Percentiles rank a stretch among this genome's conserved stretches.
Evolutionary conservation across 1,284 basidiomycete genomes (phyloP).

Genomic region (Marasmius oreades): DNA sequence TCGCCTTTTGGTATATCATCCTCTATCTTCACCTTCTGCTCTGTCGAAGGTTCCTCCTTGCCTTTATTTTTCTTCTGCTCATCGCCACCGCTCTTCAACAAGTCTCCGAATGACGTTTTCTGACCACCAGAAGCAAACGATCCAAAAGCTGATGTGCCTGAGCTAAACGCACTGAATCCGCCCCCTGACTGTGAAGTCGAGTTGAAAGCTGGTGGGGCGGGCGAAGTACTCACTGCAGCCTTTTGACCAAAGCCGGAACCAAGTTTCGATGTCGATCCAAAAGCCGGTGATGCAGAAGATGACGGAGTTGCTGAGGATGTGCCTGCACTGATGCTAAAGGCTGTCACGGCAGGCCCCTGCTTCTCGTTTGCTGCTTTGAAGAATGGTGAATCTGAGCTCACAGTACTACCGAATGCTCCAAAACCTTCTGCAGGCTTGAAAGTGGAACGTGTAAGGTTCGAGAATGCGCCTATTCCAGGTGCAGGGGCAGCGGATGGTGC

Average conservation of each 20-base stretch:
- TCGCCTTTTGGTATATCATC: too few species aligned
- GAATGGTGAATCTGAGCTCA: slow-evolving; percentile 49
- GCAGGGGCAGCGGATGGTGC: slow-evolving; percentile 14
- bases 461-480: slow-evolving; percentile 31
- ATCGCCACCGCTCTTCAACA: slow-evolving; percentile 25
- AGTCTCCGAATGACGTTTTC: slow-evolving; percentile 38
- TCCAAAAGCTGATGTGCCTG: slow-evolving; percentile 39
- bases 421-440: slow-evolving; percentile 37
- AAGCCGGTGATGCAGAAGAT: slow-evolving; percentile 24
- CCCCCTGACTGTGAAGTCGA: slow-evolving; percentile 25
- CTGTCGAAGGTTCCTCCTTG: slow-evolving; percentile 10
- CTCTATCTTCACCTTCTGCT: slow-evolving; percentile 13
- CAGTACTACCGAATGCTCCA: slow-evolving; percentile 34
- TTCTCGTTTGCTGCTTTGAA: slow-evolving; percentile 39
- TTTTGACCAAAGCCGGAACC: slow-evolving; percentile 10
- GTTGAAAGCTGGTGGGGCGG: slow-evolving; percentile 23
- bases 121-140: slow-evolving; percentile 32
- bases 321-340: slow-evolving; percentile 26
- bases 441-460: slow-evolving; percentile 30
- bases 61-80: slow-evolving; percentile 15
- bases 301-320: slow-evolving; percentile 12
- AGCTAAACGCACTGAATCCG: slow-evolving; percentile 48
- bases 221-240: background rate
- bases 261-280: slow-evolving; percentile 22
- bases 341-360: slow-evolving; percentile 30